Evolutionary conservation across 352 stramenopile genomes (phyloP).

Genomic region (Phytopythium cucurbitacearum): DNA sequence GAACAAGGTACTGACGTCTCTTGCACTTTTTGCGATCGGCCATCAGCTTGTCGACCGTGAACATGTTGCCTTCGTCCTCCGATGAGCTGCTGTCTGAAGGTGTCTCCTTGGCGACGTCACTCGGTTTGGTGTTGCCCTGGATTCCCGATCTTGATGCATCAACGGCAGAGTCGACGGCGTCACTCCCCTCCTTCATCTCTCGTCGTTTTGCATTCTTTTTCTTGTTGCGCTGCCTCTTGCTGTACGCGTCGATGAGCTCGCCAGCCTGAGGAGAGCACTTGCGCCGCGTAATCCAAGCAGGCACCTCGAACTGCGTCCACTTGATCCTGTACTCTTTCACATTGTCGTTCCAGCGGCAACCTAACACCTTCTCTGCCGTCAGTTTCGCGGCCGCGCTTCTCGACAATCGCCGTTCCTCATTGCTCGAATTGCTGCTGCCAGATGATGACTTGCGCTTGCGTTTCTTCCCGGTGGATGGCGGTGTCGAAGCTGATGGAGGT

Average conservation of each 20-base stretch:
- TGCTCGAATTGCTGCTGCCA: not conserved
- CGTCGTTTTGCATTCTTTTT: constrained; percentile 8
- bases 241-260: constrained; percentile 27
- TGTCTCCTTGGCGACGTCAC: no score
- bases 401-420: constrained; percentile 14
- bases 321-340: constrained; percentile 32
- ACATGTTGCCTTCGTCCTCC: constrained; percentile 20
- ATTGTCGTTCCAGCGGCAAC: constrained; percentile 11
- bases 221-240: constrained; percentile 5
- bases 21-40: constrained; percentile 31
- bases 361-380: constrained; percentile 24
- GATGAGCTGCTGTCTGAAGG: not conserved
- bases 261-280: constrained; percentile 25
- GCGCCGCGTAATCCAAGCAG: constrained; percentile 30
- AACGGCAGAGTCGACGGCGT: not conserved
- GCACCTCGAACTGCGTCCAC: constrained; percentile 16
- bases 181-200: constrained; percentile 3
- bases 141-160: not conserved
- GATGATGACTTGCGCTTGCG: not conserved
- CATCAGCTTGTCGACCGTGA: constrained; percentile 61
- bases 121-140: not conserved
- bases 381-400: constrained; percentile 15
- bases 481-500: no score
- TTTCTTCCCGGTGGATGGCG: no score
- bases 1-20: constrained; percentile 55